Evolutionary conservation across 2,329 filamentous ascomycete species (phyloP).

Genomic region (Venturia nashicola): DNA sequence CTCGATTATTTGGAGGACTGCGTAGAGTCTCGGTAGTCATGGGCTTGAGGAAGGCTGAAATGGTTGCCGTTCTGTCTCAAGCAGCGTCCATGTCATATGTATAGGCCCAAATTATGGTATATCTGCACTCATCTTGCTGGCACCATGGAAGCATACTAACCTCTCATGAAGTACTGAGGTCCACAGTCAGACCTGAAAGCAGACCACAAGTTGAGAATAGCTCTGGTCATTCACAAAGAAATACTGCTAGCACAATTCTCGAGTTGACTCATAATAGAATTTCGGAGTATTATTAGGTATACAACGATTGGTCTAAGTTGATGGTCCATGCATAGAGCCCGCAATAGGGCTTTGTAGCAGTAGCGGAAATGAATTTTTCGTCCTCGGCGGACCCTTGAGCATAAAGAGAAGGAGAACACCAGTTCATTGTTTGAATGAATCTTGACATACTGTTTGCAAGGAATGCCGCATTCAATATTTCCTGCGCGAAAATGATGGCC

Average conservation of each 20-base stretch:
- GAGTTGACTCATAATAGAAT: not conserved
- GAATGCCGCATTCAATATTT: not conserved
- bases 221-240: not conserved
- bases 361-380: not conserved
- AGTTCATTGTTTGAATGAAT: not conserved
- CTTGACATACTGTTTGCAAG: not conserved
- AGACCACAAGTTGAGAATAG: not conserved
- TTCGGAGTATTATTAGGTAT: not conserved
- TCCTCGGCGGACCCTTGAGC: not conserved
- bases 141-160: not conserved
- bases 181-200: not conserved
- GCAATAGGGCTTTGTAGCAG: not conserved
- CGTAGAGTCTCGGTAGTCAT: not conserved
- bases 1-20: not conserved
- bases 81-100: not conserved
- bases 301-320: not conserved
- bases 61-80: not conserved
- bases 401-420: not conserved
- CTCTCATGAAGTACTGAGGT: not conserved
- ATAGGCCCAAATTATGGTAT: not conserved
- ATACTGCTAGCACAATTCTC: not conserved
- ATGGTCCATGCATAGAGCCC: not conserved
- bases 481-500: not conserved
- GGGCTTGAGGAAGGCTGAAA: not conserved
- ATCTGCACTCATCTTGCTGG: not conserved